phyloP scores from a whole-genome alignment of 2,329 filamentous ascomycete species.

The Nemania serpens region DNA sequence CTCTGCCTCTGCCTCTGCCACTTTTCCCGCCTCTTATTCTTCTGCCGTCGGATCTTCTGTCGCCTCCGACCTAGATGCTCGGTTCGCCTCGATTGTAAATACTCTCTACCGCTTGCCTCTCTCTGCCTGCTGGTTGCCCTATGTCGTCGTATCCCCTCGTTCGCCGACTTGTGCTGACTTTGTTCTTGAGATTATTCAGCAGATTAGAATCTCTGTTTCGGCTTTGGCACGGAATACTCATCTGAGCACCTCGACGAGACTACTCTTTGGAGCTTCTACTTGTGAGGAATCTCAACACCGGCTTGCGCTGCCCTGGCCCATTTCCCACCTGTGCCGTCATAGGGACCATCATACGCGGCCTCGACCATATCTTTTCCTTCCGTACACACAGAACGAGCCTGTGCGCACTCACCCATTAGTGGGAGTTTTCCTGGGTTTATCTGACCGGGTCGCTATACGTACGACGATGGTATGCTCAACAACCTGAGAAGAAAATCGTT shows the following conservation, averaged over 20 bases:
- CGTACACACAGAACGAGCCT: neutral
- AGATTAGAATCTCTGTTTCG: slow-evolving; percentile 26
- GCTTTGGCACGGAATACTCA: slow-evolving; percentile 10
- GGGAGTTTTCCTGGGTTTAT: neutral
- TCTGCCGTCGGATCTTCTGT: neutral
- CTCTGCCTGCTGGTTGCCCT: slow-evolving; percentile 7
- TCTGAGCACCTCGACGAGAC: slow-evolving; percentile 4
- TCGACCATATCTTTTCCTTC: neutral
- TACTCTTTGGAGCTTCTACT: neutral
- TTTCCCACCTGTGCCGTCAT: neutral
- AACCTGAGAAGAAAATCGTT: slow-evolving; percentile 1
- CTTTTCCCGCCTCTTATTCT: neutral
- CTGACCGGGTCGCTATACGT: neutral
- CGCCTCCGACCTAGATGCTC: slow-evolving; percentile 2
- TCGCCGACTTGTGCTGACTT: slow-evolving; percentile 29
- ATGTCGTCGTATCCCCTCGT: neutral
- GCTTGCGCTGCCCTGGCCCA: neutral
- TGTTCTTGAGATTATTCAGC: slow-evolving; percentile 26
- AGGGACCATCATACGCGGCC: neutral
- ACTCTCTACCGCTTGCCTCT: slow-evolving; percentile 13
- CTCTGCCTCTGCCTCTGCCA: slow-evolving; percentile 10
- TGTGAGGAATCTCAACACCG: slow-evolving; percentile 2
- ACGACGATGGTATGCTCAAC: slow-evolving; percentile 18
- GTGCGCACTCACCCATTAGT: neutral
- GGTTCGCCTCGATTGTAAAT: slow-evolving; percentile 19